A percentile compares a stretch with the other conserved stretches of the same genome.
These are phyloP conservation scores for Aspergillus japonicus DNA, from an alignment of 2,329 filamentous ascomycete species.

Conservation along the genomic window DNA sequence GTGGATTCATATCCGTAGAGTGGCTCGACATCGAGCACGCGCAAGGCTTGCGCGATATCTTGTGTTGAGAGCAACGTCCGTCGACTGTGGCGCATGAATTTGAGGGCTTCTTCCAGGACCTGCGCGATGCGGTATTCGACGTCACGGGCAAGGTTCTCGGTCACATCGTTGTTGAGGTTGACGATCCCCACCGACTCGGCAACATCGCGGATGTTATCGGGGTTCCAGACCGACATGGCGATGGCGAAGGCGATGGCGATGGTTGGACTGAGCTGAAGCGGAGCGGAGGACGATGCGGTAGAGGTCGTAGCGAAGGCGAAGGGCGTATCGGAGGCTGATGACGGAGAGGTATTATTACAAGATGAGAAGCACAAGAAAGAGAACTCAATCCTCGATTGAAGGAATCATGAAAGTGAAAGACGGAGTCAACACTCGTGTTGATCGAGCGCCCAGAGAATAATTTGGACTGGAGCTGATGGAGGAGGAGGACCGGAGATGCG, in stretches of 20 bases:
- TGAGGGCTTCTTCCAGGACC: slow-evolving; percentile 88
- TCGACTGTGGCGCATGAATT: slow-evolving; percentile 90
- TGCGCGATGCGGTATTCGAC: slow-evolving; percentile 94
- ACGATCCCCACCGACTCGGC: slow-evolving; percentile 92
- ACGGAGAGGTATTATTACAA: neutral
- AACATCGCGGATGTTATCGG: slow-evolving; percentile 92
- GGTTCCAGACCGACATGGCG: slow-evolving; percentile 77
- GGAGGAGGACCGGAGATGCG: neutral
- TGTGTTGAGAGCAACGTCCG: slow-evolving; percentile 84
- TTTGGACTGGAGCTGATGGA: neutral
- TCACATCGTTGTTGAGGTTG: slow-evolving; percentile 77
- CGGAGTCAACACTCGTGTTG: neutral
- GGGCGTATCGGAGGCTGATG: neutral
- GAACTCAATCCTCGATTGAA: no score
- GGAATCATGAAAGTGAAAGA: neutral
- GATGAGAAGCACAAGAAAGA: neutral
- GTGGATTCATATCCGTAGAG: slow-evolving; percentile 96
- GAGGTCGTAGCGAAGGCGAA: slow-evolving; percentile 7
- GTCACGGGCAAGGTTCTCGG: slow-evolving; percentile 84
- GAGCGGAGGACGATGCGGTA: slow-evolving; percentile 8
- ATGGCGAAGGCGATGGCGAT: slow-evolving; percentile 6
- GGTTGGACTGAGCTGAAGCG: neutral
- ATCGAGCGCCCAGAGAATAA: neutral
- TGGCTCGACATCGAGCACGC: slow-evolving; percentile 86
- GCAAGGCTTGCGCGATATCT: slow-evolving; percentile 82